Base-by-base conservation (phyloP, 441 rosid genomes). In the Jatropha multifida region DNA sequence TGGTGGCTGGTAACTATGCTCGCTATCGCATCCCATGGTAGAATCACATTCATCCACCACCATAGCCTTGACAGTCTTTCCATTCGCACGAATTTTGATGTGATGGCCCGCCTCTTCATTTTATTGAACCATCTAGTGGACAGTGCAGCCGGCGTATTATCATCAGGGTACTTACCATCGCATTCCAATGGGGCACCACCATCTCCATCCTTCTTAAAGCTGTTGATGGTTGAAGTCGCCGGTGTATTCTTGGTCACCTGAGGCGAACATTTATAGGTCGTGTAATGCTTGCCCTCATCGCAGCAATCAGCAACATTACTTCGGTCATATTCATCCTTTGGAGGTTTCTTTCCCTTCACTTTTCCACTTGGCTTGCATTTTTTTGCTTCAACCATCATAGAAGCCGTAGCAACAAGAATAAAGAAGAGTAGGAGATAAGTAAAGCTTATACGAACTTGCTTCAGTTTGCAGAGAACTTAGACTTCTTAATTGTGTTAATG, bases 291-390 rank as follows among this genome's bases (percentile, higher is more conserved):
- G 69, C 81, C 85, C 20, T 71, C 38, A 49, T 79, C 32, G 42
- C 84, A 82, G 59, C 84, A 82, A 27, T 80, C 80, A 4, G 85
- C 77, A 38, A 71, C 80, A 27, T 85, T 70, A 14, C 62, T 73
- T 7, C 59, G 70, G 68, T 73, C 79, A 32, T 86, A 81, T 70
- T 71, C 66, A 11, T 65, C 68, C 0, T 80, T 75, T 1, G 80
- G 81, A 20, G 81, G 83, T 14, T 69, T 79, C 38, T 65, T 74
- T 0, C 80, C 86, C 59, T 51, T 74, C 20, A 81, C 13, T 41
- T 59, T 42, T 41, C 80, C 82, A 66, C 76, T 76, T 59, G 85
- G 76, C 71, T 66, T 79, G 78, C 85, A 82, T 32, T 60, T 58
- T 13, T 74, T 41, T 42, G 75, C 78, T 2, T 79, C 76, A 54